Base-by-base conservation (phyloP, 2,329 filamentous ascomycete genomes). In the Talaromyces sp. region DNA sequence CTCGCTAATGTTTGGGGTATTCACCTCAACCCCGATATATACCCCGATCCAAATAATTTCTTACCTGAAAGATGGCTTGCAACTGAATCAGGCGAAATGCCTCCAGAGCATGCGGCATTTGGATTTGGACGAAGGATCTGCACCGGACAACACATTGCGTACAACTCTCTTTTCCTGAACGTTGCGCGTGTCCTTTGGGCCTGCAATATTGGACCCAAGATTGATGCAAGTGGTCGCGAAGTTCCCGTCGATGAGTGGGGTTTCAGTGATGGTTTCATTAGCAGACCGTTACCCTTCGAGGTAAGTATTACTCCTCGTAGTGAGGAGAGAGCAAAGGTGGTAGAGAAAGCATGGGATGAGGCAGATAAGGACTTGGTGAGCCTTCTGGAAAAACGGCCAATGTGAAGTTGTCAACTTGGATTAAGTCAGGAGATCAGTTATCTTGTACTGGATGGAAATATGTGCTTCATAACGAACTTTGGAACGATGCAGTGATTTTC, bases 11-110 rank as follows among this genome's bases (percentile, higher is more conserved):
- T 46, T n/a, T 46, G 43, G 43, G 43, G 43, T 19, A 46, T 46
- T 33, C 43, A 46, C 15, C 22, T 31, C n/a, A 31, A 46, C 5
- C 25, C 25, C 1, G 22, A 46, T 11, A 3, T 3, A 28, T 7
- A 28, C 25, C 25, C 25, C 3, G 25, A 28, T 28, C 25, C 48
- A 0, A 52, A 52, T 25, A 39, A 52, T 21, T 52, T 52, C 31
- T 21, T 36, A n/a, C 48, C 48, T 21, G 48, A 52, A 39, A 52
- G 48, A 17, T 52, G 48, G 48, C 31, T 52, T 52, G 22, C 41
- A 45, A 19, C n/a, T 40, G 37, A 17, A 21, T 5, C 28, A 31
- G 8, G 28, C 2, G 41, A 28, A 25, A 22, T 15, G 2, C 41
- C 41, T n/a, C 41, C 41, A 11, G 31, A 52, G 9, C 48, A 52